Evolutionary conservation across 208 protist species (phyloP).

Genomic region (Trypanosoma vivax): DNA sequence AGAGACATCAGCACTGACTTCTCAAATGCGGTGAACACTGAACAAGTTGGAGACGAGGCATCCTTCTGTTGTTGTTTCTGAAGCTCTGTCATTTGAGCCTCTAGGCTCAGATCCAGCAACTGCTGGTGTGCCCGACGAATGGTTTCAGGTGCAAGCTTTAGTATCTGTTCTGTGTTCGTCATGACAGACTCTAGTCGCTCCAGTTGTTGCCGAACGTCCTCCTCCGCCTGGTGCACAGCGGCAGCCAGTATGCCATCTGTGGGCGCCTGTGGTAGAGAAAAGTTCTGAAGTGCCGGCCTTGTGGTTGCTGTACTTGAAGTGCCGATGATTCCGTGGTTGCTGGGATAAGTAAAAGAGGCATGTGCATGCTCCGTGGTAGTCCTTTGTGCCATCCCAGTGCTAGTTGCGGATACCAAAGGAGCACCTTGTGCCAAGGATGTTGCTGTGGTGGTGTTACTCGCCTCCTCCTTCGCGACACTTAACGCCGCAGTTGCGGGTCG

Average conservation of each 20-base stretch:
- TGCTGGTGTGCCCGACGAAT: slow-evolving; percentile 68
- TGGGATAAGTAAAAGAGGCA: slow-evolving; percentile 16
- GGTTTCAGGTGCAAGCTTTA: slow-evolving; percentile 60
- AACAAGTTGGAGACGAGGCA: not conserved
- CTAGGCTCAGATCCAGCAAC: slow-evolving; percentile 69
- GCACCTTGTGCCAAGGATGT: slow-evolving; percentile 3
- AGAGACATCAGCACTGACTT: slow-evolving; percentile 52
- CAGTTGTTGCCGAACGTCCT: slow-evolving; percentile 39
- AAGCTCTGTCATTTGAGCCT: slow-evolving; percentile 89
- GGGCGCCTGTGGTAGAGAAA: slow-evolving; percentile 50
- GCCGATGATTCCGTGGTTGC: slow-evolving; percentile 15
- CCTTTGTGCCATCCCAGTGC: too few species aligned
- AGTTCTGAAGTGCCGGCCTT: slow-evolving; percentile 56
- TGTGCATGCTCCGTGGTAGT: not conserved
- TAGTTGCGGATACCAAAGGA: too few species aligned
- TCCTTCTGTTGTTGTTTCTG: slow-evolving; percentile 22
- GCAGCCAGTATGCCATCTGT: slow-evolving; percentile 62
- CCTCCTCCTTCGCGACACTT: too few species aligned
- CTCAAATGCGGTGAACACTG: slow-evolving; percentile 41
- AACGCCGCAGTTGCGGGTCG: slow-evolving; percentile 16
- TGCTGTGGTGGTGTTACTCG: slow-evolving; percentile 1
- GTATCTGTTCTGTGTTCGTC: slow-evolving; percentile 66
- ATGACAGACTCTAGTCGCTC: slow-evolving; percentile 54
- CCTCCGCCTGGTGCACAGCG: slow-evolving; percentile 57
- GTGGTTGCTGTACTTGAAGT: slow-evolving; percentile 14